Base-by-base conservation (phyloP, 1,139 yeast species). In the Zygoascus hellenicus region DNA sequence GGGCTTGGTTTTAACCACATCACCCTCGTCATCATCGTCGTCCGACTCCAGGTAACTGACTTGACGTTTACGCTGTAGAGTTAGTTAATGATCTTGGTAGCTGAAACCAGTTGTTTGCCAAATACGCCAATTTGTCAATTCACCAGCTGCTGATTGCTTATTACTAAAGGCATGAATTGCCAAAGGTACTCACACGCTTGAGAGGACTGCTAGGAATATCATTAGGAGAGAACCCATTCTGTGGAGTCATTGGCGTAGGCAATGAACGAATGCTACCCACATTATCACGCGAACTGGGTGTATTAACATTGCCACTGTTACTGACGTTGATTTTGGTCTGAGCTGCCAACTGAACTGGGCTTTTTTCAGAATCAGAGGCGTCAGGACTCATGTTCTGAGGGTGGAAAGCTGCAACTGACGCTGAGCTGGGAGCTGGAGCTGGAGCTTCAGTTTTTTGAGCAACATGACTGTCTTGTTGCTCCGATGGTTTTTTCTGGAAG, bases 31-130 rank as follows among this genome's bases (percentile, higher is more conserved):
- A 4, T 22, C 26, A 4, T 22, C n/a, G 14, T 57, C 62, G 15
- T 58, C 57, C 32, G 49, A 47, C 34, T 60, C 64, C 3, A 44
- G 40, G 37, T 60, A 61, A 19, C 47, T 52, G 26, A 60, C 57
- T 19, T 54, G 52, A 42, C 43, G 39, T 19, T 47, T 38, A 10
- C 38, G 30, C 33, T 39, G 42, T 14, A 34, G 29, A 40, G 28
- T 14, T 19, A 22, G 26, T 22, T 5, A 14, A 15, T 11, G 2
- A 10, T 16, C 4, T 5, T 15, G 4, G 38, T 4, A 22, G 26
- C 4, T 7, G 7, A 5, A 22, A 5, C 26, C 4, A 5, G 4
- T 22, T 7, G 7, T 22, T 5, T 22, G 26, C 26, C 26, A 22
- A 22, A 5, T 22, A 7, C n/a, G 46, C 13, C 45, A 39, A 7